These are phyloP conservation scores for Vitis hybrid DNA, from an alignment of 177 flowering plant species.

Conservation along the genomic window DNA sequence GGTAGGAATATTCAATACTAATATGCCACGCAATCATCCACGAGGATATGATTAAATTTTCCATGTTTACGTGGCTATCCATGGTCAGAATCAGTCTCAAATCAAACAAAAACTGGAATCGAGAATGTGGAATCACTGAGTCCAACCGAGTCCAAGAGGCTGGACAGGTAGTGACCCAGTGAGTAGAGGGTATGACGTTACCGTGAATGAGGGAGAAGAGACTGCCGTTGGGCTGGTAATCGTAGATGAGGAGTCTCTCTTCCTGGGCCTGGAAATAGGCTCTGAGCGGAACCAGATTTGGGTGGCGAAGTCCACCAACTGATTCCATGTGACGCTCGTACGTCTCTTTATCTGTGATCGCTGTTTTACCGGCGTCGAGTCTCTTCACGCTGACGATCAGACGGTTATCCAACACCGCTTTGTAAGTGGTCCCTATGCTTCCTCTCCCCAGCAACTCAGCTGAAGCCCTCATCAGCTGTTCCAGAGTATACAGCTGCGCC, in stretches of 20 bases:
- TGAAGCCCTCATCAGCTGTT: constrained; percentile 87
- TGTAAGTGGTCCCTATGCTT: constrained; percentile 77
- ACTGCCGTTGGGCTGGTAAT: constrained; percentile 91
- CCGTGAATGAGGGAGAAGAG: constrained; percentile 86
- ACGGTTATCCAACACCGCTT: constrained; percentile 74
- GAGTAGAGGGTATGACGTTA: constrained; percentile 12
- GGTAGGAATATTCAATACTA: no score
- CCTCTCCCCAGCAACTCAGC: constrained; percentile 94
- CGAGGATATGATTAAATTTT: no score
- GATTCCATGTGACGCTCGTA: constrained; percentile 78
- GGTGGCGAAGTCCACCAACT: constrained; percentile 78
- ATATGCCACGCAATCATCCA: no score
- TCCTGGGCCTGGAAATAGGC: constrained; percentile 85
- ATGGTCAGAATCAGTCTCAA: not conserved
- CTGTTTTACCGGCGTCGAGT: constrained; percentile 50
- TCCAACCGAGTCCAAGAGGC: not conserved
- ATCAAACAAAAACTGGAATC: no score
- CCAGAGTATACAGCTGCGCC: constrained; percentile 55
- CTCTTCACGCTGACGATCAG: constrained; percentile 77
- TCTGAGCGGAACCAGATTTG: constrained; percentile 82
- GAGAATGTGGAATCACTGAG: no score
- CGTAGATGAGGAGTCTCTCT: constrained; percentile 76
- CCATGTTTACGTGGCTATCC: not conserved
- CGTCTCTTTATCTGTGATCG: constrained; percentile 42
- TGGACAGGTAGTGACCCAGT: not conserved